Evolutionary conservation across 768 basidiomycete genomes (phyloP).

Genomic region (Sutorius australiensis): DNA sequence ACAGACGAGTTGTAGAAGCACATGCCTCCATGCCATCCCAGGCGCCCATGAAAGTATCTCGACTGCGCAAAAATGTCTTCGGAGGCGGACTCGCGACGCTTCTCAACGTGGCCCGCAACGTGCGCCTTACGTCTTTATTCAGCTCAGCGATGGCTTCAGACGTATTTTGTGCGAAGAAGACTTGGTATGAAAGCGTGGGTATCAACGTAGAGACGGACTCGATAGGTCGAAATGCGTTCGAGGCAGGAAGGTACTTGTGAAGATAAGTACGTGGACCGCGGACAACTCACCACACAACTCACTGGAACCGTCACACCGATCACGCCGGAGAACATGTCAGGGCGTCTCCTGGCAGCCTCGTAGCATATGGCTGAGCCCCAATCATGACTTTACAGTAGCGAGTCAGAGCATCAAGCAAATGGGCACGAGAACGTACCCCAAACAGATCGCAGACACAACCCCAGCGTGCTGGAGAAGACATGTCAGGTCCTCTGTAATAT

Average conservation of each 20-base stretch:
- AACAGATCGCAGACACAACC: conserved; percentile 48
- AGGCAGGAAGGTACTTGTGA: conserved; percentile 56
- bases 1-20: not conserved
- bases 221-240: conserved; percentile 45
- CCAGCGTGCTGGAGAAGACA: conserved; percentile 57
- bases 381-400: conserved; percentile 51
- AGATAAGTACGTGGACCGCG: not conserved
- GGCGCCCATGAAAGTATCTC: conserved; percentile 47
- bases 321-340: conserved; percentile 59
- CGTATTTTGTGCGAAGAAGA: conserved; percentile 55
- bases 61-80: conserved; percentile 46
- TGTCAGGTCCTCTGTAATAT: conserved; percentile 58
- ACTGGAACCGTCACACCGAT: conserved; percentile 62
- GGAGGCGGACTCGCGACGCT: conserved; percentile 56
- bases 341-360: conserved; percentile 64
- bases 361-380: conserved; percentile 71
- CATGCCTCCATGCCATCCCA: conserved; percentile 38
- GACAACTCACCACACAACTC: conserved; percentile 11
- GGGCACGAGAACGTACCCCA: conserved; percentile 46
- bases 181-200: conserved; percentile 58
- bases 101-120: conserved; percentile 54
- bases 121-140: conserved; percentile 50
- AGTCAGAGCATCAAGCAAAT: not conserved
- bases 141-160: conserved; percentile 50
- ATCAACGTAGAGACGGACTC: conserved; percentile 38